Conservation (phyloP, 75 land plant genomes). For the Sequoiadendron giganteum region DNA sequence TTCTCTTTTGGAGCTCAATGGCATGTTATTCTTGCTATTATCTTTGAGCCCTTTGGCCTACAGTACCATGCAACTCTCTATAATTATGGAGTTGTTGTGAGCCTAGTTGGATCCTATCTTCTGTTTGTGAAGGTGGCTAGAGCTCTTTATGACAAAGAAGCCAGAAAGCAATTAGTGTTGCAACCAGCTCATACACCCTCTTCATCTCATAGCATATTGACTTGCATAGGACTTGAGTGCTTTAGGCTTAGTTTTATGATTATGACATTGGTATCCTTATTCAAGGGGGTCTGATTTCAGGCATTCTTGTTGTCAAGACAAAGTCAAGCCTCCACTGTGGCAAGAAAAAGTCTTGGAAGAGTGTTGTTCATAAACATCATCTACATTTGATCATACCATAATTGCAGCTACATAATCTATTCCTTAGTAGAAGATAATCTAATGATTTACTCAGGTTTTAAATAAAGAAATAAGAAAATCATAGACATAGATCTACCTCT, state of each 20-base stretch:
- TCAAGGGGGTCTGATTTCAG: conserved; percentile 26
- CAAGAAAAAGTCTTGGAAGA: too few relatives aligned
- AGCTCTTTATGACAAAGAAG: conserved; percentile 32
- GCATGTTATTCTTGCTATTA: conserved; percentile 48
- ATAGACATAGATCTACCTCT: too few relatives aligned
- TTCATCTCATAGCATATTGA: conserved; percentile 1
- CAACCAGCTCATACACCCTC: conserved; percentile 6
- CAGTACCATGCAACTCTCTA: conserved; percentile 30
- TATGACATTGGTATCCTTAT: conserved; percentile 14
- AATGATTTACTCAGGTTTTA: too few relatives aligned
- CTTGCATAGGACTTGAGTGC: conserved; percentile 29
- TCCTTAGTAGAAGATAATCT: too few relatives aligned
- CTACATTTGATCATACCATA: too few relatives aligned
- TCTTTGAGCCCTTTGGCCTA: conserved; percentile 46
- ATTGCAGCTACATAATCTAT: too few relatives aligned
- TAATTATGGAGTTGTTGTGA: conserved; percentile 48
- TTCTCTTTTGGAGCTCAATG: conserved; percentile 47
- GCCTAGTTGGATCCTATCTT: conserved; percentile 64
- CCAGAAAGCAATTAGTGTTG: conserved; percentile 26
- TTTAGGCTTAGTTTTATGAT: conserved; percentile 33
- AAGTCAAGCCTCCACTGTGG: neutral
- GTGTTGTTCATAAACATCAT: too few relatives aligned
- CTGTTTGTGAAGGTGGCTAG: conserved; percentile 42
- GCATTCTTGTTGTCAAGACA: conserved; percentile 33
- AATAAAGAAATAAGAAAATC: too few relatives aligned